phyloP scores from a whole-genome alignment of 208 protist genomes.

The Leishmania amazonensis region DNA sequence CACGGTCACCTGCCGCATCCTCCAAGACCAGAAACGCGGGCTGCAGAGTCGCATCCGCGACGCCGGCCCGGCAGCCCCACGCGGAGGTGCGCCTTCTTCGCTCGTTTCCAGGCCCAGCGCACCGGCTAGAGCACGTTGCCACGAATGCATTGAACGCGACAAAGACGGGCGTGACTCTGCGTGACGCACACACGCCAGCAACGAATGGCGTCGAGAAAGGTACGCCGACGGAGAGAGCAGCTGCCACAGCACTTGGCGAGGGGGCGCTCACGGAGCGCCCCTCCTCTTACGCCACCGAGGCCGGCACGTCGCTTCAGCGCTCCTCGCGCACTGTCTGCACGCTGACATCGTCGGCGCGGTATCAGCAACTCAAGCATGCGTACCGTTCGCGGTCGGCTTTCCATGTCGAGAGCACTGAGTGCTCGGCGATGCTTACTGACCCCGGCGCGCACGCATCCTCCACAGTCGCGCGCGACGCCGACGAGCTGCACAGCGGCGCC shows the following conservation, averaged over 20 bases:
- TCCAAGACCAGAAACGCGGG: not conserved
- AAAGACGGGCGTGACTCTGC: not conserved
- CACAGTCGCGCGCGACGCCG: not conserved
- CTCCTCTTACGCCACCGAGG: not conserved
- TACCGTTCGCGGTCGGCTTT: not conserved
- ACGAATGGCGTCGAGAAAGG: not conserved
- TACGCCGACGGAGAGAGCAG: not conserved
- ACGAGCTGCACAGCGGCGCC: not conserved
- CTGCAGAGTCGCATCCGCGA: not conserved
- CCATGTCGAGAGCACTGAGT: not conserved
- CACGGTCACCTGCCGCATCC: not conserved
- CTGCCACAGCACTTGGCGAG: not conserved
- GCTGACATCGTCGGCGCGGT: slow-evolving; percentile 10
- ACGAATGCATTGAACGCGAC: not conserved
- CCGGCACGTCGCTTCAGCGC: not conserved
- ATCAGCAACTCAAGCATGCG: slow-evolving; percentile 22
- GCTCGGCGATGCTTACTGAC: not conserved
- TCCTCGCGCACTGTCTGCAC: not conserved
- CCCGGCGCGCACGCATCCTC: not conserved
- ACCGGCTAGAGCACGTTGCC: not conserved
- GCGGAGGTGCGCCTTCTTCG: not conserved
- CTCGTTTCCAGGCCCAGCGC: not conserved
- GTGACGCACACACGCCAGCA: not conserved
- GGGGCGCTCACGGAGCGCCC: not conserved
- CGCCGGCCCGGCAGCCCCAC: not conserved